phyloP scores from a whole-genome alignment of 257 asterid genomes.

The Linaria vulgaris region DNA sequence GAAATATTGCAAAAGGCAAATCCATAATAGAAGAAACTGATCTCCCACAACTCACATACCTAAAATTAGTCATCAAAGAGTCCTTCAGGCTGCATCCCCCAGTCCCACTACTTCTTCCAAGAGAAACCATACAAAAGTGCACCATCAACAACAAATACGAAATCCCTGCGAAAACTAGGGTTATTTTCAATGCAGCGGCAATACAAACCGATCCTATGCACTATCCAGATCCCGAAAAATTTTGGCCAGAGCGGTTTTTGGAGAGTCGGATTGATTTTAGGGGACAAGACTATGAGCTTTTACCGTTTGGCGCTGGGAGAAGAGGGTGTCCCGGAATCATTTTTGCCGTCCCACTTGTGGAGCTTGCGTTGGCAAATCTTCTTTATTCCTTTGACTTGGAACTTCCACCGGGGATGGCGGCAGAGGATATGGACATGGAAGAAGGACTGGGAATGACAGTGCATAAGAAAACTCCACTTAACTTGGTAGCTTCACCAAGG shows the following conservation, averaged over 20 bases:
- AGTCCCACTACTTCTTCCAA: slow-evolving; percentile 33
- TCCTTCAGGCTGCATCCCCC: slow-evolving; percentile 38
- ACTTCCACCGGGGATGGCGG: slow-evolving; percentile 36
- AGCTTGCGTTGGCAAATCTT: slow-evolving; percentile 49
- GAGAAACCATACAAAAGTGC: slow-evolving; percentile 34
- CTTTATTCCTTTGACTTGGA: slow-evolving; percentile 38
- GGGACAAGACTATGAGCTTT: slow-evolving; percentile 41
- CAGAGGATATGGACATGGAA: slow-evolving; percentile 46
- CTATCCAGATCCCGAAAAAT: slow-evolving; percentile 36
- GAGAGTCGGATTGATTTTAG: slow-evolving; percentile 31
- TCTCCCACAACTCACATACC: slow-evolving; percentile 33
- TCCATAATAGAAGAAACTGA: slow-evolving; percentile 23
- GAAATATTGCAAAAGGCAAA: slow-evolving; percentile 23
- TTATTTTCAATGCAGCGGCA: slow-evolving; percentile 34
- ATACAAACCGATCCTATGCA: slow-evolving; percentile 31
- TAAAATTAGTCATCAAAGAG: slow-evolving; percentile 36
- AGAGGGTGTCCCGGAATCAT: slow-evolving; percentile 57
- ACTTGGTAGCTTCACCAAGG: slow-evolving; percentile 20
- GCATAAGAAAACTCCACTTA: slow-evolving; percentile 51
- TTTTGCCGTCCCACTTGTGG: slow-evolving; percentile 38
- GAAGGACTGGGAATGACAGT: slow-evolving; percentile 41
- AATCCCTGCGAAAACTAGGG: slow-evolving; percentile 38
- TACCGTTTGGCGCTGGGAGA: slow-evolving; percentile 59
- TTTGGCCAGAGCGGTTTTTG: slow-evolving; percentile 45
- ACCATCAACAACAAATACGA: slow-evolving; percentile 24